Percentiles rank a stretch among this genome's conserved stretches.
Evolutionary conservation across 2,329 filamentous ascomycete species (phyloP).

Genomic region (Cladosporium velox): DNA sequence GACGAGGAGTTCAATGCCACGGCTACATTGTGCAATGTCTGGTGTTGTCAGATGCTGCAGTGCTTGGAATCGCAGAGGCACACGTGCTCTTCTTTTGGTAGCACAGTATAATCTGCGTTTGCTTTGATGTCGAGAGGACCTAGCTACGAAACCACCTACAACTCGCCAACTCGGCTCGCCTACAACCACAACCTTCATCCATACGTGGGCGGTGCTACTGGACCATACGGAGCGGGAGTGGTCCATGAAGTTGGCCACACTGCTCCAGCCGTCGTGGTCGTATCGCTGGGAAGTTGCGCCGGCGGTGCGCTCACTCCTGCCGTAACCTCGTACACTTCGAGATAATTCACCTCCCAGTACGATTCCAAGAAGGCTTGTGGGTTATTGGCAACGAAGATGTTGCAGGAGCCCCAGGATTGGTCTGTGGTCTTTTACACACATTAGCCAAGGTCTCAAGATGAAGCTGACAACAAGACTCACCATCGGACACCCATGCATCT

Average conservation of each 20-base stretch:
- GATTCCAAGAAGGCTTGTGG: slow-evolving; percentile 37
- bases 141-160: not conserved
- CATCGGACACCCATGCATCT: slow-evolving; percentile 31
- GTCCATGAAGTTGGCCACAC: slow-evolving; percentile 16
- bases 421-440: slow-evolving; percentile 20
- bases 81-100: not conserved
- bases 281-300: not conserved
- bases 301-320: not conserved
- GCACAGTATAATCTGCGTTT: not conserved
- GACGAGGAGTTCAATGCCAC: no score
- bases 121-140: not conserved
- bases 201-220: not conserved
- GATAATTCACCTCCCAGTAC: slow-evolving; percentile 45
- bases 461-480: slow-evolving; percentile 6
- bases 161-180: not conserved
- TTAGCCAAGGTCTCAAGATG: not conserved
- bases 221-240: not conserved
- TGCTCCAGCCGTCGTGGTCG: slow-evolving; percentile 9
- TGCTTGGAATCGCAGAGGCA: not conserved
- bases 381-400: slow-evolving; percentile 34
- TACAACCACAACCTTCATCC: not conserved
- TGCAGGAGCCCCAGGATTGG: slow-evolving; percentile 33
- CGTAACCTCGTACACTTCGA: slow-evolving; percentile 37
- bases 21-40: no score
- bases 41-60: not conserved